A percentile compares a stretch with the other conserved stretches of the same genome.
Conservation (phyloP, 306 rosid species). For the Acacia melanoxylon region DNA sequence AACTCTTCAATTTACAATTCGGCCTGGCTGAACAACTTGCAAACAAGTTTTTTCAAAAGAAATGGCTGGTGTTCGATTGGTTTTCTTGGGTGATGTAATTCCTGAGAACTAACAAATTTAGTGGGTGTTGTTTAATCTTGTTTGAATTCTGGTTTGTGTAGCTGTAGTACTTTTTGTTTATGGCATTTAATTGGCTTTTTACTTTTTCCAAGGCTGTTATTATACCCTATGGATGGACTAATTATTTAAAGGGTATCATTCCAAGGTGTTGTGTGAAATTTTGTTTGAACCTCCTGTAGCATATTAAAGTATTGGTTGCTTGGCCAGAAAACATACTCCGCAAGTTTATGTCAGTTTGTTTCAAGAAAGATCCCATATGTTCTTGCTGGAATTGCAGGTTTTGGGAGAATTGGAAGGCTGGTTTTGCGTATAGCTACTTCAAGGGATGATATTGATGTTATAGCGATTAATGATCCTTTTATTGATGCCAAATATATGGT, state of each 20-base stretch:
- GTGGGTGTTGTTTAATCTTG: neutral
- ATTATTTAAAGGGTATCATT: neutral
- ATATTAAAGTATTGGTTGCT: neutral
- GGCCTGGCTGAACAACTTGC: neutral
- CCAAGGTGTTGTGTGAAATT: neutral
- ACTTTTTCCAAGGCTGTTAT: neutral
- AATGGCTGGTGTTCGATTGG: neutral
- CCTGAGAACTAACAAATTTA: too few species aligned
- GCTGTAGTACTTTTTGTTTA: neutral
- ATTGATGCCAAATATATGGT: conserved; percentile 96
- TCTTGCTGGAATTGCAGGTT: conserved; percentile 58
- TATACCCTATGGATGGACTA: neutral
- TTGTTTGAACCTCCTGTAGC: conserved; percentile 9
- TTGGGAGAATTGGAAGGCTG: conserved; percentile 98
- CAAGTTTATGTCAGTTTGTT: neutral
- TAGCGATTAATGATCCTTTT: conserved; percentile 92
- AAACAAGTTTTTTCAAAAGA: neutral
- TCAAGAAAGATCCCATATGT: conserved; percentile 10
- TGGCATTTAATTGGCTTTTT: neutral
- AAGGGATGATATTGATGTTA: conserved; percentile 90
- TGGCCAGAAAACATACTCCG: neutral
- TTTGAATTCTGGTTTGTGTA: neutral
- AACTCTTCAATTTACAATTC: neutral
- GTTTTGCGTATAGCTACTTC: conserved; percentile 78
- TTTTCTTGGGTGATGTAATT: neutral